phyloP scores from a whole-genome alignment of 306 rosid species.

The Trichosanthes truncata region DNA sequence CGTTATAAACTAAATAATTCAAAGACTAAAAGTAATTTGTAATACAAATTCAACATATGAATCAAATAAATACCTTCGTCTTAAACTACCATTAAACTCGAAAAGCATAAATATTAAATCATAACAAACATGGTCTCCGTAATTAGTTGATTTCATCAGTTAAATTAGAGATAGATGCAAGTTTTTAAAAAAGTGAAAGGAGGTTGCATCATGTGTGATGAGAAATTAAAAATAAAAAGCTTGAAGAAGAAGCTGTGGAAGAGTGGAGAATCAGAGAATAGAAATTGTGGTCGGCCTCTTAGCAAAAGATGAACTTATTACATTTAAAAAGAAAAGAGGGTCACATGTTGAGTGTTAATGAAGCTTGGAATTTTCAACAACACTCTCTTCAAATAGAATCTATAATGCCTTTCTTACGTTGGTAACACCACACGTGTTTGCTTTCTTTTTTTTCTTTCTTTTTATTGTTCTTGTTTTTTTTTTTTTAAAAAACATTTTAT shows the following conservation, averaged over 20 bases:
- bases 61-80: not conserved
- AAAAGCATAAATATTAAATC: not conserved
- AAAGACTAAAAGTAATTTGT: too few species aligned
- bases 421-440: not conserved
- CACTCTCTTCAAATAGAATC: not conserved
- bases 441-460: not conserved
- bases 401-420: not conserved
- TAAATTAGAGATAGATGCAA: too few species aligned
- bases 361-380: not conserved
- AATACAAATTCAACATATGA: too few species aligned
- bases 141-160: not conserved
- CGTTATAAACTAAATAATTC: too few species aligned
- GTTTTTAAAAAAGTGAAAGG: not conserved
- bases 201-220: not conserved
- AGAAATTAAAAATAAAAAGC: not conserved
- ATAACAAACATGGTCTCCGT: not conserved
- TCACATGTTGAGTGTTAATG: slow-evolving; percentile 6
- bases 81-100: not conserved
- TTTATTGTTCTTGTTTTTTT: too few species aligned
- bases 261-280: slow-evolving; percentile 6
- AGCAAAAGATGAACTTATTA: not conserved
- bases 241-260: not conserved
- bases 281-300: slow-evolving; percentile 1
- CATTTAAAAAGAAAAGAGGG: not conserved
- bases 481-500: not conserved